Evolutionary conservation across 208 protist genomes (phyloP).

Genomic region (Leishmania amazonensis): DNA sequence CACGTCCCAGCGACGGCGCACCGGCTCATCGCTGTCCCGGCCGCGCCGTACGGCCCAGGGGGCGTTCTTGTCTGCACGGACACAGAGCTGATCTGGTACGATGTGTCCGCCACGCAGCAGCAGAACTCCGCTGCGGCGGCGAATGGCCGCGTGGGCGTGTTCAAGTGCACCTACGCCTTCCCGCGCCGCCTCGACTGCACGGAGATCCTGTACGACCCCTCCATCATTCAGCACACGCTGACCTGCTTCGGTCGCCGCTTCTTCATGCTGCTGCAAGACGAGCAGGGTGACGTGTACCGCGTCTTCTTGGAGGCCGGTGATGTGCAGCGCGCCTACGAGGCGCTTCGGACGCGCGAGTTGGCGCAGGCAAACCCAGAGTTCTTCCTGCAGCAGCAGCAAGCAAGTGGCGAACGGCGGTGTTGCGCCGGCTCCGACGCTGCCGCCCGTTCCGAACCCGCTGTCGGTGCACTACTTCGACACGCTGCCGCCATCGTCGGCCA

Average conservation of each 20-base stretch:
- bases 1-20: constrained; percentile 92
- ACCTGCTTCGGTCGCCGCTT: constrained; percentile 88
- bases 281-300: constrained; percentile 98
- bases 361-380: constrained; percentile 32
- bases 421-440: neutral
- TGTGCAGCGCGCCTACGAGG: constrained; percentile 84
- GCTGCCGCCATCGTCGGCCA: constrained; percentile 82
- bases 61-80: constrained; percentile 98
- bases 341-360: constrained; percentile 44
- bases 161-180: constrained; percentile 78
- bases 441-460: constrained; percentile 66
- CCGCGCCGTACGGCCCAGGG: constrained; percentile 90
- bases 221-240: constrained; percentile 86
- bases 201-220: constrained; percentile 79
- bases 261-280: constrained; percentile 97
- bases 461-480: constrained; percentile 98
- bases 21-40: constrained; percentile 89
- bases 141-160: constrained; percentile 40
- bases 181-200: constrained; percentile 84
- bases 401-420: constrained; percentile 13
- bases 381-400: constrained; percentile 16
- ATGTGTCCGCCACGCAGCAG: constrained; percentile 54
- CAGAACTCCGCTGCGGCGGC: constrained; percentile 5
- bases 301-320: constrained; percentile 77
- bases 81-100: constrained; percentile 94